Evolutionary conservation across 2,329 filamentous ascomycete genomes (phyloP), one percentile per base, ranked within the genome.

Genomic region (Penicillium oxalicum): DNA sequence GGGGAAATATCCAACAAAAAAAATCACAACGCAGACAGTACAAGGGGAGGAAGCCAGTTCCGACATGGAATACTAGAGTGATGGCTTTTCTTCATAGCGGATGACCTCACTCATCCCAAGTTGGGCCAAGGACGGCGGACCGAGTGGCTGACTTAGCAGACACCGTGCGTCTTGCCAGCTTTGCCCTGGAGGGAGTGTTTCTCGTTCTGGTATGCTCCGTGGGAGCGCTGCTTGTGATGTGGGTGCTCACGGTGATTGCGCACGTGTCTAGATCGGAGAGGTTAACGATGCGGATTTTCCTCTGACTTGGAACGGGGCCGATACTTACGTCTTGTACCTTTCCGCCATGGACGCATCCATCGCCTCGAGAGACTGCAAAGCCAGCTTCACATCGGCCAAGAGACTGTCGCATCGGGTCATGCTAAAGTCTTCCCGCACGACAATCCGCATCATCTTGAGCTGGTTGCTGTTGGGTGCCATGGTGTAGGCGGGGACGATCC

Each of bases 401-500:
- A 97, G 75, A 8, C 81, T 76, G 64, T 97, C 90, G 63, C 89
- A 95, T 35, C 91, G 80, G 58, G 78, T 83, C 68, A 86, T 84
- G 40, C 83, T 87, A 60, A 97, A 96, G 71, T 96, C 91, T 70
- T 96, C 91, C 44, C 91, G 82, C 4, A 96, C 88, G 0, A 97
- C 91, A 4, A 96, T 82, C 34, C 91, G 84, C 75, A 96, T 82
- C 80, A 97, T 85, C 78, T 95, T 94, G 63, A 96, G 77, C 55
- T 83, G 76, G 48, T 88, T 77, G 13, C 88, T 90, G 66, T 95
- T 79, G 13, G 91, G 91, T 0, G 91, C 91, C 91, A 96, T 96
- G 35, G 91, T 97, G 73, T 97, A 97, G 0, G 91, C 91, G 0
- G 91, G 91, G 0, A 96, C 88, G 28, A 96, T 86, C 91, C 91